A percentile compares a stretch with the other conserved stretches of the same genome.
These are phyloP conservation scores for Pseudozyma sp. DNA, from an alignment of 1,284 basidiomycete species.

Conservation along the genomic window DNA sequence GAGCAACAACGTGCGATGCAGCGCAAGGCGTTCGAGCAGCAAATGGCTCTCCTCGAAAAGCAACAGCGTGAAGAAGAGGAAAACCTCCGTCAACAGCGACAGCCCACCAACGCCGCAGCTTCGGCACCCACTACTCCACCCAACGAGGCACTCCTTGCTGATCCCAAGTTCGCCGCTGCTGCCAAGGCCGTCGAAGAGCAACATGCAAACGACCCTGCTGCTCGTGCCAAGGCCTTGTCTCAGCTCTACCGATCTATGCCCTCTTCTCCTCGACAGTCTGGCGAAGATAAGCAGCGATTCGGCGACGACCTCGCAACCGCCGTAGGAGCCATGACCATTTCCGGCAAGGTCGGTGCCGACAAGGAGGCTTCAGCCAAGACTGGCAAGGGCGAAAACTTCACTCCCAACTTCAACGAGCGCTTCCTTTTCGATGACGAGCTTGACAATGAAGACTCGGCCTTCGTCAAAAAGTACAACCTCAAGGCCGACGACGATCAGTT, in stretches of 20 bases:
- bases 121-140: slow-evolving; percentile 53
- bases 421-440: slow-evolving; percentile 67
- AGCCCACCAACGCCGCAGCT: slow-evolving; percentile 15
- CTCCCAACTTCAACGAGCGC: slow-evolving; percentile 64
- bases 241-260: slow-evolving; percentile 47
- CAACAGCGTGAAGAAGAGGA: slow-evolving; percentile 59
- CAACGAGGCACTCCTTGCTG: slow-evolving; percentile 21
- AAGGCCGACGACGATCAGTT: slow-evolving; percentile 74
- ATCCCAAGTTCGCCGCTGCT: slow-evolving; percentile 25
- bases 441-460: slow-evolving; percentile 66
- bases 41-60: slow-evolving; percentile 55
- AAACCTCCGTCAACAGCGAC: slow-evolving; percentile 37
- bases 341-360: slow-evolving; percentile 12
- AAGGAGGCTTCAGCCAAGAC: not conserved
- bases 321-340: slow-evolving; percentile 34
- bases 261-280: slow-evolving; percentile 41
- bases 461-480: slow-evolving; percentile 68
- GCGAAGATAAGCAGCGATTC: slow-evolving; percentile 10
- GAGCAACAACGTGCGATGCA: slow-evolving; percentile 58
- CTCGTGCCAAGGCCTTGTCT: slow-evolving; percentile 12
- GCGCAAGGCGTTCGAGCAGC: slow-evolving; percentile 57
- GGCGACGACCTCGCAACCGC: slow-evolving; percentile 33
- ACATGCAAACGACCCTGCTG: slow-evolving; percentile 6
- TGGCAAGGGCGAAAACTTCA: slow-evolving; percentile 41
- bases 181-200: not conserved